phyloP scores from a whole-genome alignment of 2,329 filamentous ascomycete species.

The Hypoxylon sp. region DNA sequence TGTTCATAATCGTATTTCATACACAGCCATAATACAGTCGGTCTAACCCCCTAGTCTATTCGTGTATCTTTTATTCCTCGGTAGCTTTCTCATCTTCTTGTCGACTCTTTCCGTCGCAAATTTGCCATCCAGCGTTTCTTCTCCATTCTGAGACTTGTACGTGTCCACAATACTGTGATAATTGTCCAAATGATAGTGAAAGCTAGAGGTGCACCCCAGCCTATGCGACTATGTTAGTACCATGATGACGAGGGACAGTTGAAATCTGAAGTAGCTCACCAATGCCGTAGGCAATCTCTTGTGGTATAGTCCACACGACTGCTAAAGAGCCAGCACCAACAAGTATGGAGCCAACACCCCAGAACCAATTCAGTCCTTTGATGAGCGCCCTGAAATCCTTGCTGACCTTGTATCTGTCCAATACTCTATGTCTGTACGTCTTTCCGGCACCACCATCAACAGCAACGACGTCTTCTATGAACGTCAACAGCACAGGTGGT shows the following conservation, averaged over 20 bases:
- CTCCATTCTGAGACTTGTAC: conserved; percentile 34
- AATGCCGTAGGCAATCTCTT: conserved; percentile 57
- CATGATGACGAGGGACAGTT: background rate
- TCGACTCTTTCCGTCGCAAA: conserved; percentile 13
- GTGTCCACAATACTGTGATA: conserved; percentile 42
- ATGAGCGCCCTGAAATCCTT: conserved; percentile 63
- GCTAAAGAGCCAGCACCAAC: conserved; percentile 56
- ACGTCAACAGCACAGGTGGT: conserved; percentile 68
- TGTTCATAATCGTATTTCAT: background rate
- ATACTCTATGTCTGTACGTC: conserved; percentile 59
- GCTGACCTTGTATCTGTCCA: conserved; percentile 62
- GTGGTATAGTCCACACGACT: conserved; percentile 57
- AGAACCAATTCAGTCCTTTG: conserved; percentile 63
- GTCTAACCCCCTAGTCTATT: too few relatives aligned
- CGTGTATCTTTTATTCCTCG: conserved; percentile 7
- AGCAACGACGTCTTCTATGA: conserved; percentile 73
- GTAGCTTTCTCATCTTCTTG: conserved; percentile 19
- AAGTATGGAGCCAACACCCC: conserved; percentile 61
- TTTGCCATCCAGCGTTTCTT: conserved; percentile 39
- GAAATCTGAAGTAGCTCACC: conserved; percentile 41
- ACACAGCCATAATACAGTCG: background rate
- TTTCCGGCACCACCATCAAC: conserved; percentile 70
- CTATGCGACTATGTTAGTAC: conserved; percentile 26
- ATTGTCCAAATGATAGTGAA: conserved; percentile 42
- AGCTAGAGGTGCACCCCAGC: conserved; percentile 42